Percentiles rank a stretch among this genome's conserved stretches.
Evolutionary conservation across 108 stramenopile species (phyloP).

Genomic region (Nannochloropsis salina): DNA sequence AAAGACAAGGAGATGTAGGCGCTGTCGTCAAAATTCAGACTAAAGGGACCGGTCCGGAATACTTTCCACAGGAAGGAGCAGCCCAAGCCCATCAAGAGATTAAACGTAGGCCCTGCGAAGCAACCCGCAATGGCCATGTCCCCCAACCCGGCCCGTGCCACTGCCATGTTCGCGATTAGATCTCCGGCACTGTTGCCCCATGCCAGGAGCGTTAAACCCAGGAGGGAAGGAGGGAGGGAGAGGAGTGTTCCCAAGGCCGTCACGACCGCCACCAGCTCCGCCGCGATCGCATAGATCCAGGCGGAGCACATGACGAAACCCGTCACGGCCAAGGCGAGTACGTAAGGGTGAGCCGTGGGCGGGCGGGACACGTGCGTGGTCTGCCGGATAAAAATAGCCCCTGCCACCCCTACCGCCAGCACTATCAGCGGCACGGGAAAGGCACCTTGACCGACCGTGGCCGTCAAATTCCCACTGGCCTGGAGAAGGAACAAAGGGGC

Average conservation of each 20-base stretch:
- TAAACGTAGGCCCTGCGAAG: constrained; percentile 94
- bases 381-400: neutral
- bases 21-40: neutral
- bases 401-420: neutral
- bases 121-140: constrained; percentile 60
- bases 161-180: constrained; percentile 79
- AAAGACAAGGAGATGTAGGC: constrained; percentile 35
- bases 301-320: constrained; percentile 60
- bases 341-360: constrained; percentile 22
- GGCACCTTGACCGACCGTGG: neutral
- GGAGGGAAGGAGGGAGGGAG: constrained; percentile 68
- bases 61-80: constrained; percentile 25
- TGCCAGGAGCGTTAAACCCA: constrained; percentile 87
- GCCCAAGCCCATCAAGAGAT: constrained; percentile 70
- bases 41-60: neutral
- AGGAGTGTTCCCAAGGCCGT: constrained; percentile 64
- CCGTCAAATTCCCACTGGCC: neutral
- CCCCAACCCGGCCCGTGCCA: constrained; percentile 74
- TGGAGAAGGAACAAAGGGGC: neutral
- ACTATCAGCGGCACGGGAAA: neutral
- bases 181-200: constrained; percentile 91
- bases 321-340: constrained; percentile 27
- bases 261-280: constrained; percentile 74
- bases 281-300: constrained; percentile 89
- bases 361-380: constrained; percentile 5